phyloP scores from a whole-genome alignment of 2,329 filamentous ascomycete genomes.

The Colletotrichum spaethianum region DNA sequence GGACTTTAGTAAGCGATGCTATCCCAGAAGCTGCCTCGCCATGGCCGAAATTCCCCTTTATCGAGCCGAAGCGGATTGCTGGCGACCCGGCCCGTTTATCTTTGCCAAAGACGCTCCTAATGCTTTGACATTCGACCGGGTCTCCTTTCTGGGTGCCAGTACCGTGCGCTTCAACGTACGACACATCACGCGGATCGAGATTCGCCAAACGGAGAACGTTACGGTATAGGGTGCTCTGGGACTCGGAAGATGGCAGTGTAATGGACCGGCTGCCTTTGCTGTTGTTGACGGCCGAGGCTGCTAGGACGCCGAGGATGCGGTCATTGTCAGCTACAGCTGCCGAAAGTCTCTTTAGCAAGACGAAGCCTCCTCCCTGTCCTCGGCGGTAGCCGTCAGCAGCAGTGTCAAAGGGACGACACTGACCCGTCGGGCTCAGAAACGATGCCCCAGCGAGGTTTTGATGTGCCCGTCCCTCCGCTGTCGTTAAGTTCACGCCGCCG shows the following conservation, averaged over 20 bases:
- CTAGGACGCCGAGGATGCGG: conserved; percentile 57
- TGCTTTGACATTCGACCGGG: conserved; percentile 41
- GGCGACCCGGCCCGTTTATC: conserved; percentile 47
- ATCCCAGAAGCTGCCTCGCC: conserved; percentile 42
- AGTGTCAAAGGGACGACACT: conserved; percentile 52
- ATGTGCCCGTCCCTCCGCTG: background rate
- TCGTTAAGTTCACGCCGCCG: conserved; percentile 57
- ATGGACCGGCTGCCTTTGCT: conserved; percentile 55
- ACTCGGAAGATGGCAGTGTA: conserved; percentile 42
- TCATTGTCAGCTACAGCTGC: conserved; percentile 63
- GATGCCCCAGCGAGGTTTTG: conserved; percentile 26
- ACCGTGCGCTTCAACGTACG: conserved; percentile 54
- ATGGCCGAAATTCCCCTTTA: conserved; percentile 42
- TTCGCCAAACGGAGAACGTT: conserved; percentile 67
- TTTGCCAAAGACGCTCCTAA: conserved; percentile 33
- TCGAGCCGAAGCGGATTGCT: conserved; percentile 29
- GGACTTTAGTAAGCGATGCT: conserved; percentile 46
- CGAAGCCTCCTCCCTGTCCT: conserved; percentile 60
- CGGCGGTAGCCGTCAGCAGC: conserved; percentile 63
- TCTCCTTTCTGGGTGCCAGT: conserved; percentile 56
- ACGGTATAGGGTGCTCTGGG: conserved; percentile 57
- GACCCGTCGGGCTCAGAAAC: conserved; percentile 50
- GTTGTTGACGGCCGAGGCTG: conserved; percentile 55
- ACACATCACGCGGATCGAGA: conserved; percentile 44
- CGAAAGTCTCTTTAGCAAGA: conserved; percentile 63